phyloP scores from a whole-genome alignment of 2,329 filamentous ascomycete species.

The Botrytis hyacinthi region DNA sequence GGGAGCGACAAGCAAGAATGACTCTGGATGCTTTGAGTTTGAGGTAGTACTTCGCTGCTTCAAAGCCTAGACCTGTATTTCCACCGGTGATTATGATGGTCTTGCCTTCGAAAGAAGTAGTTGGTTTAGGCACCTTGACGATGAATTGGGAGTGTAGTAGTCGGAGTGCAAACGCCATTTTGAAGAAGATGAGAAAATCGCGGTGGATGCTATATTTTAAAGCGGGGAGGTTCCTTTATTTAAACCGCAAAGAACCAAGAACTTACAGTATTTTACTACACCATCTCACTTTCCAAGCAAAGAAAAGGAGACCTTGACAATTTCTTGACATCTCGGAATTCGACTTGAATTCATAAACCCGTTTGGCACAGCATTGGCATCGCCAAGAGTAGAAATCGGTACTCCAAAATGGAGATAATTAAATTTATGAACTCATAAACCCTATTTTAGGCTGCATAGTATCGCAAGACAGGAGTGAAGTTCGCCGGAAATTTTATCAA shows the following conservation, averaged over 20 bases:
- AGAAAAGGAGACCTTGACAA: not conserved
- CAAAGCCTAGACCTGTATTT: not conserved
- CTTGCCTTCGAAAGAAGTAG: not conserved
- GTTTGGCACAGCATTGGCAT: slow-evolving; percentile 15
- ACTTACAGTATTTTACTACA: not conserved
- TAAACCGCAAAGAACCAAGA: not conserved
- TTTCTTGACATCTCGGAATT: slow-evolving; percentile 28
- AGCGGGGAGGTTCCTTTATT: not conserved
- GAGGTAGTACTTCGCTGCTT: not conserved
- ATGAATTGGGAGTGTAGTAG: not conserved
- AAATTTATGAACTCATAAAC: too few species aligned
- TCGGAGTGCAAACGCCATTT: not conserved
- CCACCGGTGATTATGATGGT: not conserved
- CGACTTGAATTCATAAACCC: slow-evolving; percentile 44
- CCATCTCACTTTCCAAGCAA: not conserved
- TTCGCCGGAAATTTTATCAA: not conserved
- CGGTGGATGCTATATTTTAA: not conserved
- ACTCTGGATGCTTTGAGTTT: slow-evolving; percentile 7
- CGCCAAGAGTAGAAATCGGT: not conserved
- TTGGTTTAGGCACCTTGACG: not conserved
- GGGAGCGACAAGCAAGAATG: slow-evolving; percentile 28
- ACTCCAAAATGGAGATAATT: not conserved
- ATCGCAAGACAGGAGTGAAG: not conserved
- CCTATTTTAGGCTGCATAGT: too few species aligned
- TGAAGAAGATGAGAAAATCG: not conserved